Conservation (phyloP, 176 grass and related monocot species). For the Aegilops speltoides region DNA sequence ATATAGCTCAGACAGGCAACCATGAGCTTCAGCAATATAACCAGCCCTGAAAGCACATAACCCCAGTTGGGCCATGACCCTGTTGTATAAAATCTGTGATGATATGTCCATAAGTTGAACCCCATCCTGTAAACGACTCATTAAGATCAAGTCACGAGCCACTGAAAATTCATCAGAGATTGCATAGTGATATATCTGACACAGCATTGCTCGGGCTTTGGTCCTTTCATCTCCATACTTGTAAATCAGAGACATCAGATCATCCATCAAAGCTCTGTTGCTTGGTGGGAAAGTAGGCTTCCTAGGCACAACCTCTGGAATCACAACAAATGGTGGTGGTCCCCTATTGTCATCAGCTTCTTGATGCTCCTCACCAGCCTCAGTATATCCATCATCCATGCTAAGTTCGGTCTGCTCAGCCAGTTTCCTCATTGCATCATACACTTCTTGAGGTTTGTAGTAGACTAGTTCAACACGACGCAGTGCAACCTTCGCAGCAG, state of each 20-base stretch:
- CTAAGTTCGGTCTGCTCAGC: conserved; percentile 50
- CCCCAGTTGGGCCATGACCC: conserved; percentile 88
- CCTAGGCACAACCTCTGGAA: conserved; percentile 79
- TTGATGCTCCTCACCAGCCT: conserved; percentile 51
- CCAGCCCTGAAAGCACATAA: conserved; percentile 90
- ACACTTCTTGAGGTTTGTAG: conserved; percentile 98
- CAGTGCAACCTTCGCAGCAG: conserved; percentile 79
- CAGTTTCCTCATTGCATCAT: conserved; percentile 86
- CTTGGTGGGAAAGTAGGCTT: conserved; percentile 85
- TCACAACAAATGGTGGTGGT: conserved; percentile 62
- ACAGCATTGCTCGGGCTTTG: conserved; percentile 91
- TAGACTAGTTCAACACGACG: conserved; percentile 80
- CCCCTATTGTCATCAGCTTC: conserved; percentile 41
- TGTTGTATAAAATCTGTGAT: conserved; percentile 90
- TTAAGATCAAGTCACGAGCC: conserved; percentile 81
- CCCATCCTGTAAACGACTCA: conserved; percentile 95
- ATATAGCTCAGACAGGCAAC: conserved; percentile 85
- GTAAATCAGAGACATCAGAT: conserved; percentile 83
- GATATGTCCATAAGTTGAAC: conserved; percentile 94
- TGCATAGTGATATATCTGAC: conserved; percentile 95
- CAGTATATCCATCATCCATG: conserved; percentile 53
- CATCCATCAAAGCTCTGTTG: conserved; percentile 71
- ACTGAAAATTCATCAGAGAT: conserved; percentile 87
- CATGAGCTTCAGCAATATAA: conserved; percentile 79
- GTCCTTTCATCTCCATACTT: conserved; percentile 91